Conservation (phyloP, 139 green algal genomes). For the Desmodesmus armatus region DNA sequence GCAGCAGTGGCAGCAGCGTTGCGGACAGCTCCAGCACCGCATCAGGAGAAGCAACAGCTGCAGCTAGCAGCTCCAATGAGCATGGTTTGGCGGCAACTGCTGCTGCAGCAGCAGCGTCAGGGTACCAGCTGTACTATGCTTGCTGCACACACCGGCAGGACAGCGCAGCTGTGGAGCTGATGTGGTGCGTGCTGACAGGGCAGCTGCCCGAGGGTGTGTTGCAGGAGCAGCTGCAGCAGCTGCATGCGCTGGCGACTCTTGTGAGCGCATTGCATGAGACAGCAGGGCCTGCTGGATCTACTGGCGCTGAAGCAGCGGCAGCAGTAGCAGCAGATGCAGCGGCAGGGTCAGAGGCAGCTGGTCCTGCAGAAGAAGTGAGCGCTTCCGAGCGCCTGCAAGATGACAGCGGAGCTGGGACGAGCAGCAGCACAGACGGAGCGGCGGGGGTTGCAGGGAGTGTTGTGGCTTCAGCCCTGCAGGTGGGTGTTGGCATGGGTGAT, state of each 20-base stretch:
- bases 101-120: conserved; percentile 27
- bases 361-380: neutral
- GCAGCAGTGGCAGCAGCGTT: neutral
- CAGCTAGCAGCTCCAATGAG: neutral
- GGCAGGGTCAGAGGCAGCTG: neutral
- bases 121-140: conserved; percentile 34
- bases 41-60: neutral
- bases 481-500: neutral
- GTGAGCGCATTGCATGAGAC: neutral
- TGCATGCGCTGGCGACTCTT: neutral
- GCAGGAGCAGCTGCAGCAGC: conserved; percentile 24
- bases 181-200: conserved; percentile 32
- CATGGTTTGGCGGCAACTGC: neutral
- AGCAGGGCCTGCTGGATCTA: neutral
- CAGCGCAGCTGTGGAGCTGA: neutral
- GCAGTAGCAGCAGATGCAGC: neutral
- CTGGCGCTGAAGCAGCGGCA: neutral
- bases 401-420: neutral
- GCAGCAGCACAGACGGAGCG: neutral
- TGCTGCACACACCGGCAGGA: neutral
- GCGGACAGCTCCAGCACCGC: neutral
- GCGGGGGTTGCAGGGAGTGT: neutral
- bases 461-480: neutral
- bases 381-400: no score
- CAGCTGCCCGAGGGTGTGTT: conserved; percentile 27